Conservation (phyloP, 108 stramenopile species). For the Discostella pseudostelligera region DNA sequence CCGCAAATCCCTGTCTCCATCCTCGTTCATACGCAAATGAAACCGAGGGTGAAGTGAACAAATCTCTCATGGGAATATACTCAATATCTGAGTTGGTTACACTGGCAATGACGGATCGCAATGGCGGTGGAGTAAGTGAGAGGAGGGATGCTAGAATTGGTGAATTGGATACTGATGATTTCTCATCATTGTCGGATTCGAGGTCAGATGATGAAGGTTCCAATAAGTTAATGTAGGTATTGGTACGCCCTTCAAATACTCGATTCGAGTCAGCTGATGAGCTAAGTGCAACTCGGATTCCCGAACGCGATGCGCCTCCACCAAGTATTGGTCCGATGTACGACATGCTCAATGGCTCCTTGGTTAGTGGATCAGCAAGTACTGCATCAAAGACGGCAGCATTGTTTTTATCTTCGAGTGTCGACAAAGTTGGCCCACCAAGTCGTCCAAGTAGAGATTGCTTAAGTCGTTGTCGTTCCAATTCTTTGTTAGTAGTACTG, state of each 20-base stretch:
- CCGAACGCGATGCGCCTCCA: slow-evolving; percentile 30
- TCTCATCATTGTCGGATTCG: slow-evolving; percentile 13
- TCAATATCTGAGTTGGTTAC: slow-evolving; percentile 46
- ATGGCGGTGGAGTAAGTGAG: slow-evolving; percentile 68
- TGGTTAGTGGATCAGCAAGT: slow-evolving; percentile 72
- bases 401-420: background rate
- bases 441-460: slow-evolving; percentile 34
- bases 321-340: slow-evolving; percentile 45
- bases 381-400: slow-evolving; percentile 54
- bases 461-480: slow-evolving; percentile 23
- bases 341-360: slow-evolving; percentile 55
- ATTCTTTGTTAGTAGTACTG: background rate
- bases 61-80: slow-evolving; percentile 73
- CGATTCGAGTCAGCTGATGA: slow-evolving; percentile 46
- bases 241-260: slow-evolving; percentile 51
- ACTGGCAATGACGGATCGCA: slow-evolving; percentile 55
- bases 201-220: slow-evolving; percentile 19
- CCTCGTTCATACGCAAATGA: slow-evolving; percentile 94
- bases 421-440: slow-evolving; percentile 13
- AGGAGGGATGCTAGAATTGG: slow-evolving; percentile 33
- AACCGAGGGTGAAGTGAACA: slow-evolving; percentile 87
- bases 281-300: slow-evolving; percentile 39
- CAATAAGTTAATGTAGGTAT: slow-evolving; percentile 67
- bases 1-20: slow-evolving; percentile 89
- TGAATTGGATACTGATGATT: slow-evolving; percentile 19